Base-by-base conservation (phyloP, 2,329 filamentous ascomycete genomes). In the Apiospora aurea region DNA sequence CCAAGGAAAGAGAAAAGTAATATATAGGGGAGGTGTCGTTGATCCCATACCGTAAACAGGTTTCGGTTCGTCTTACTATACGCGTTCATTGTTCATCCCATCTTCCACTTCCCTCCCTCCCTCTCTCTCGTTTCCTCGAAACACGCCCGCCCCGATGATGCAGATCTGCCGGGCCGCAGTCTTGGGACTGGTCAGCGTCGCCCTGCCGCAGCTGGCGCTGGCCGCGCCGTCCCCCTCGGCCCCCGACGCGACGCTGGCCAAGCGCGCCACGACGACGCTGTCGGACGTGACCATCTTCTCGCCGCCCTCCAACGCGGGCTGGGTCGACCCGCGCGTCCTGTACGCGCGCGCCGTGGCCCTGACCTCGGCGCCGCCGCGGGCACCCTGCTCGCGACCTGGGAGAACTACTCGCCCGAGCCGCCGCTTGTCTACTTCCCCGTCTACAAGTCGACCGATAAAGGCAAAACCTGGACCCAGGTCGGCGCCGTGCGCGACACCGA, bases 381-480 rank as follows among this genome's bases (percentile, higher is more conserved):
- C 18, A 82, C 83, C 16, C 82, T 89, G 16, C 80, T 89, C 14
- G 84, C 84, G 38, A 89, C 87, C 0, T 88, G 87, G 86, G 87
- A 88, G 75, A 88, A 88, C 80, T 88, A 89, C 80, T 85, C 85
- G n/a, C 86, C 86, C 10, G 84, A 91, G 75, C 88, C 87, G 24
- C 88, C 88, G 0, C 77, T 82, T 0, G 87, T 88, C 14, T 83
- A 82, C 79, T 90, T 89, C 77, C 89, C 87, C 71, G 85, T 89
- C 74, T 88, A 83, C 76, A 80, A 83, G 73, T 89, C 86, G 49
- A 81, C 77, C n/a, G 88, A 91, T 76, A 81, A 83, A 46, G 89
- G 89, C 18, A 77, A 83, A 70, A 89, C 87, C 1, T 94, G 92
- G 92, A 83, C 84, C n/a, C 86, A 91, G 77, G 83, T 92, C 68